These are phyloP conservation scores for Cytospora schulzeri DNA, from an alignment of 2,329 filamentous ascomycete genomes.

Conservation along the genomic window DNA sequence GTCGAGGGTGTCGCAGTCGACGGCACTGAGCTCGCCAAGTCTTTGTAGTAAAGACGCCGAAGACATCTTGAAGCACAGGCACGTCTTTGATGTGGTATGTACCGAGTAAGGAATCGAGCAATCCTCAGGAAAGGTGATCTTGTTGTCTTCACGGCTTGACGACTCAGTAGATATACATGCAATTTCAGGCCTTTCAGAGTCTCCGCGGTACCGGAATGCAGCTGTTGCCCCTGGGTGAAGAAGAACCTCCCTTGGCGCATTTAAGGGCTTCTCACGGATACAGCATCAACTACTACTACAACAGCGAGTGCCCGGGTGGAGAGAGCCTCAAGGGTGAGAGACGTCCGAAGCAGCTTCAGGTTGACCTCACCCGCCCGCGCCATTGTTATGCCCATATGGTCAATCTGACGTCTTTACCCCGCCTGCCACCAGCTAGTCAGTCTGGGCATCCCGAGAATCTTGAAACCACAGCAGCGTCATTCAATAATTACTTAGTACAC, in stretches of 20 bases:
- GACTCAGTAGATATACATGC: not conserved
- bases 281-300: no score
- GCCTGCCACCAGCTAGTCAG: not conserved
- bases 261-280: not conserved
- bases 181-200: not conserved
- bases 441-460: not conserved
- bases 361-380: not conserved
- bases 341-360: not conserved
- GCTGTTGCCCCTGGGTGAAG: not conserved
- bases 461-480: not conserved
- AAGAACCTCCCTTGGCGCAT: not conserved
- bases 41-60: slow-evolving; percentile 41
- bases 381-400: not conserved
- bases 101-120: not conserved
- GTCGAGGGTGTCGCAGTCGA: slow-evolving; percentile 57
- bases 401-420: not conserved
- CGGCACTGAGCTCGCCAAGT: slow-evolving; percentile 45
- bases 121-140: not conserved
- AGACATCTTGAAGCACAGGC: slow-evolving; percentile 2
- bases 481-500: not conserved
- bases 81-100: not conserved
- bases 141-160: not conserved
- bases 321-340: not conserved
- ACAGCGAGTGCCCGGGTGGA: no score
- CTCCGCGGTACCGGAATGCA: no score